Evolutionary conservation across 768 basidiomycete species (phyloP).

Genomic region (Boletus reticulatus): DNA sequence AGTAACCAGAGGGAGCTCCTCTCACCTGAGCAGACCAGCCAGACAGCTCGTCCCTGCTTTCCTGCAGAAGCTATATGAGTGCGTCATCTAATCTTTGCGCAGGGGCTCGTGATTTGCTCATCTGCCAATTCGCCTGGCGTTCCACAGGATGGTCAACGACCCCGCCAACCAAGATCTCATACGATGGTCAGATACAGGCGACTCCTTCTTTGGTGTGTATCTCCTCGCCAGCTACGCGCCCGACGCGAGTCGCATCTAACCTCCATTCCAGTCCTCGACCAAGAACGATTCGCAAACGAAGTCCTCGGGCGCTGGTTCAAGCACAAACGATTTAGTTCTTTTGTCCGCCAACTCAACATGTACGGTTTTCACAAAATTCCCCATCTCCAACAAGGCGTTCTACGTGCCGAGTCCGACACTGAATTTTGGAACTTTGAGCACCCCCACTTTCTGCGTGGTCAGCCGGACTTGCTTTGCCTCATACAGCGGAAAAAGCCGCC

Average conservation of each 20-base stretch:
- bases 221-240: background rate
- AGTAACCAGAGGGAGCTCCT: conserved; percentile 36
- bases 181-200: conserved; percentile 87
- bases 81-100: conserved; percentile 27
- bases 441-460: conserved; percentile 82
- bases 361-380: conserved; percentile 97
- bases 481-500: conserved; percentile 83
- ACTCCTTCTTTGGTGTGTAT: conserved; percentile 82
- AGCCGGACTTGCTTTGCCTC: conserved; percentile 82
- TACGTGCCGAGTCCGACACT: conserved; percentile 76
- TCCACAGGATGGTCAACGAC: conserved; percentile 86
- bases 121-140: conserved; percentile 1
- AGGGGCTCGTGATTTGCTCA: conserved; percentile 9
- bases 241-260: background rate
- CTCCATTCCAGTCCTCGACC: conserved; percentile 55
- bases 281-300: too few species aligned
- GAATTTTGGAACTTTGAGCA: conserved; percentile 94
- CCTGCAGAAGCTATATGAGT: conserved; percentile 94
- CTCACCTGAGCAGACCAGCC: conserved; percentile 45
- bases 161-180: conserved; percentile 79
- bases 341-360: conserved; percentile 95
- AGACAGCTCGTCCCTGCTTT: conserved; percentile 72
- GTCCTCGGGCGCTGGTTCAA: conserved; percentile 97
- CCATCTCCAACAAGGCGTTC: conserved; percentile 91
- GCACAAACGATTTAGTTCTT: conserved; percentile 94